Conservation (phyloP, 1,139 yeast species). For the Diutina pseudorugosa region DNA sequence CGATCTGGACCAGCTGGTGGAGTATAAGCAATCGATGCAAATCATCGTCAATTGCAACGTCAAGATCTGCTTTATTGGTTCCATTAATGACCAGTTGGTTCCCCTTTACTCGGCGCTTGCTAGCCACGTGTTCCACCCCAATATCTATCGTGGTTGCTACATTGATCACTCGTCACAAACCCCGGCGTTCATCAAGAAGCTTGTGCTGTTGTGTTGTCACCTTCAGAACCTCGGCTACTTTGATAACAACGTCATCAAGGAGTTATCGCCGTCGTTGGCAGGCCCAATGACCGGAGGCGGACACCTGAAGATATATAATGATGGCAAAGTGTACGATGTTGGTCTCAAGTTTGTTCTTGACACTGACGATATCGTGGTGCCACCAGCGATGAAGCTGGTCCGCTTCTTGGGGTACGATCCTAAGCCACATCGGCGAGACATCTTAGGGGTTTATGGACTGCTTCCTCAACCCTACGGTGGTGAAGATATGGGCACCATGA, state of each 20-base stretch:
- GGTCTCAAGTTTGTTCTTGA: constrained; percentile 68
- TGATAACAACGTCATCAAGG: constrained; percentile 71
- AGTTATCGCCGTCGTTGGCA: constrained; percentile 49
- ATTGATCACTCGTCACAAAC: constrained; percentile 52
- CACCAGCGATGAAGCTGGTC: neutral
- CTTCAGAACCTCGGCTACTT: constrained; percentile 69
- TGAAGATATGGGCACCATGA: constrained; percentile 3
- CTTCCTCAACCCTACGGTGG: constrained; percentile 1
- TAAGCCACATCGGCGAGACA: neutral
- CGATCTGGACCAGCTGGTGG: constrained; percentile 57
- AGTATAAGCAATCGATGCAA: constrained; percentile 55
- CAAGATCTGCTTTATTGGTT: constrained; percentile 71
- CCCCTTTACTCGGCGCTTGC: constrained; percentile 86
- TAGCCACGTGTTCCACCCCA: constrained; percentile 76
- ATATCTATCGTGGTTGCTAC: constrained; percentile 78
- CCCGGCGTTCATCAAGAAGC: constrained; percentile 33
- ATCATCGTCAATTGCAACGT: constrained; percentile 58
- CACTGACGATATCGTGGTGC: constrained; percentile 45
- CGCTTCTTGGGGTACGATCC: constrained; percentile 2
- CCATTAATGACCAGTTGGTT: constrained; percentile 84
- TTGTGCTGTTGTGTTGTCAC: constrained; percentile 23
- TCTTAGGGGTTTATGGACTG: neutral
- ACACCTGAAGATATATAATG: constrained; percentile 82
- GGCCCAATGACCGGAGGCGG: constrained; percentile 24
- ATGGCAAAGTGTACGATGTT: constrained; percentile 70